Evolutionary conservation across 805 yeast species (phyloP), one percentile per base, ranked within the genome.

Genomic region (Metschnikowia cerradonensis): DNA sequence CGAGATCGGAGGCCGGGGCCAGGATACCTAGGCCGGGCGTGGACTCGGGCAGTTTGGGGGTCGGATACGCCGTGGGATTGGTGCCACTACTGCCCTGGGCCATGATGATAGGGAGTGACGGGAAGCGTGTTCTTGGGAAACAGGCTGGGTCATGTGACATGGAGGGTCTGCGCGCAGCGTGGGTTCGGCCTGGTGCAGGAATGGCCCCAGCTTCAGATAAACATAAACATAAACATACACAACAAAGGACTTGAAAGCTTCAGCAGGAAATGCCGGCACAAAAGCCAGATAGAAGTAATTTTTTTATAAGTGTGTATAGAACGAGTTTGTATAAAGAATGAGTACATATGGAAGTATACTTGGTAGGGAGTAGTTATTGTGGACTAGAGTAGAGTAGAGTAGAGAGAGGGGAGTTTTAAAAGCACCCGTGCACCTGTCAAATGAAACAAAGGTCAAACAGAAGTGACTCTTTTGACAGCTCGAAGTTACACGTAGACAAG

Each of bases 11-110:
- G 23, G 45, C 49, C 4, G 56, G 45, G 10, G 54, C 15, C 15
- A 48, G 26, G 32, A 50, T 53, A 3, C 56, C 56, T 17, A 53
- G 38, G 2, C 56, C 56, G 10, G 50, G 42, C 3, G 40, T 22
- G 31, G 35, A 32, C 11, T 45, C 55, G 23, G n/a, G 17, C 15
- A 20, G 31, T 10, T 31, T 37, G 19, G 31, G 35, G 20, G 36
- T 4, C 23, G 19, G 31, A 31, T 37, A 45, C 30, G 20, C 30
- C 30, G 48, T 33, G 26, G 17, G 15, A 17, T 44, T 15, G 47
- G 40, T n/a, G 32, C 41, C 47, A 33, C n/a, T 23, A 26, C 47
- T 44, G 47, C 47, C 47, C 26, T 44, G 37, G 34, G 17, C 47
- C 47, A 44, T 44, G 33, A 44, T 44, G 32, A 15, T 26, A 5